Evolutionary conservation across 768 basidiomycete genomes (phyloP).

Genomic region (Coprinopsis sp.): DNA sequence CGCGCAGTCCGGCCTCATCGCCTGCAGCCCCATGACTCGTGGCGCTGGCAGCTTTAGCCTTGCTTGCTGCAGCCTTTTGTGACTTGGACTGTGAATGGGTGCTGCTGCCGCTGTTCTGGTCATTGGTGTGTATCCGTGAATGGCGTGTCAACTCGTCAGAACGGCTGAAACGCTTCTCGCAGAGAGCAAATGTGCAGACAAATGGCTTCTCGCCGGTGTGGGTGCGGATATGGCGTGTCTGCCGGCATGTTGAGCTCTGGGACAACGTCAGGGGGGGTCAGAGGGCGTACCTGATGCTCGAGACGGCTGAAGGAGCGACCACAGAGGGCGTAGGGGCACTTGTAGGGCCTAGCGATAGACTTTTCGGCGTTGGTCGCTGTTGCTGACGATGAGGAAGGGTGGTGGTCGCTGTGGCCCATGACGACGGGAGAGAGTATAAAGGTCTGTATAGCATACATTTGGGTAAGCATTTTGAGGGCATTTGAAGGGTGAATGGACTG

Average conservation of each 20-base stretch:
- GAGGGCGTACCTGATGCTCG: constrained; percentile 77
- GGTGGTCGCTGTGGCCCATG: constrained; percentile 14
- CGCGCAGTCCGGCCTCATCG: not conserved
- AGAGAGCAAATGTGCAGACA: constrained; percentile 84
- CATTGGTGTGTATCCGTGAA: constrained; percentile 83
- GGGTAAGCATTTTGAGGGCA: constrained; percentile 8
- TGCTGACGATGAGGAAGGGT: constrained; percentile 10
- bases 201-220: constrained; percentile 99
- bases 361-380: constrained; percentile 25
- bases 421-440: constrained; percentile 4
- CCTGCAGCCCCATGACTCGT: not conserved
- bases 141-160: constrained; percentile 99
- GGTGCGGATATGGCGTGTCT: constrained; percentile 97
- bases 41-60: constrained; percentile 3
- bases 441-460: constrained; percentile 3
- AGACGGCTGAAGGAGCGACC: constrained; percentile 94
- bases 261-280: constrained; percentile 1
- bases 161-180: constrained; percentile 96
- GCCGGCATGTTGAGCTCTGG: constrained; percentile 15
- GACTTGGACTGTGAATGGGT: constrained; percentile 11
- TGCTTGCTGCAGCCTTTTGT: constrained; percentile 18
- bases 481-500: constrained; percentile 1
- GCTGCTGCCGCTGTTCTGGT: constrained; percentile 35
- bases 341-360: constrained; percentile 71
- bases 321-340: constrained; percentile 89